Evolutionary conservation across 345 rosid species (phyloP).

Genomic region (Physaria fendleri): DNA sequence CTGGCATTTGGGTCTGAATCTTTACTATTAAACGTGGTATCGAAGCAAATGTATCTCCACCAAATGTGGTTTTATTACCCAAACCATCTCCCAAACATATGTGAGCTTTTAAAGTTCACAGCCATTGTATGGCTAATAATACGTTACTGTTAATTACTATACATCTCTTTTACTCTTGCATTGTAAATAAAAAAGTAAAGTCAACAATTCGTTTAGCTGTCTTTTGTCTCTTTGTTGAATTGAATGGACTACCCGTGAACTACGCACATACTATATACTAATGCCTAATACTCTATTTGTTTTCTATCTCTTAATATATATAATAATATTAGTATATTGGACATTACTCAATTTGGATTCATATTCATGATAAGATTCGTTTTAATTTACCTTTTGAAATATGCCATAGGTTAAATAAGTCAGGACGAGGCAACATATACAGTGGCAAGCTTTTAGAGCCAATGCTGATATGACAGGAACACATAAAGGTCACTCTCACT

Average conservation of each 20-base stretch:
- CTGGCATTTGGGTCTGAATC: conserved; percentile 4
- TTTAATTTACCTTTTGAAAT: conserved; percentile 36
- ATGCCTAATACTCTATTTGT: neutral
- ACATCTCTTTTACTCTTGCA: no score
- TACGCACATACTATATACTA: neutral
- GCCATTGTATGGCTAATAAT: no score
- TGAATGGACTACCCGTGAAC: conserved; percentile 20
- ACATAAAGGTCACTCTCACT: no score
- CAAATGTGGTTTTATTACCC: conserved; percentile 44
- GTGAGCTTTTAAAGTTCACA: conserved; percentile 55
- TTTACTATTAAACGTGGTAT: conserved; percentile 24
- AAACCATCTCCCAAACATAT: conserved; percentile 50
- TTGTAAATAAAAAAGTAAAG: no score
- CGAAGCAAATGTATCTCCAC: conserved; percentile 69
- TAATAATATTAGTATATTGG: no score
- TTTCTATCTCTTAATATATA: no score
- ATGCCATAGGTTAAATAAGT: conserved; percentile 49
- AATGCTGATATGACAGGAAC: no score
- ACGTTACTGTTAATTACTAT: no score
- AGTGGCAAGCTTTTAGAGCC: conserved; percentile 44
- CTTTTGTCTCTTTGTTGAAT: conserved; percentile 12
- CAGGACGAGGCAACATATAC: conserved; percentile 69
- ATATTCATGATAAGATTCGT: no score
- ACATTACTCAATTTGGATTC: no score
- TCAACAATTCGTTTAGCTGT: conserved; percentile 10